phyloP scores from a whole-genome alignment of 208 protist species.

The Trypanosoma rangeli region DNA sequence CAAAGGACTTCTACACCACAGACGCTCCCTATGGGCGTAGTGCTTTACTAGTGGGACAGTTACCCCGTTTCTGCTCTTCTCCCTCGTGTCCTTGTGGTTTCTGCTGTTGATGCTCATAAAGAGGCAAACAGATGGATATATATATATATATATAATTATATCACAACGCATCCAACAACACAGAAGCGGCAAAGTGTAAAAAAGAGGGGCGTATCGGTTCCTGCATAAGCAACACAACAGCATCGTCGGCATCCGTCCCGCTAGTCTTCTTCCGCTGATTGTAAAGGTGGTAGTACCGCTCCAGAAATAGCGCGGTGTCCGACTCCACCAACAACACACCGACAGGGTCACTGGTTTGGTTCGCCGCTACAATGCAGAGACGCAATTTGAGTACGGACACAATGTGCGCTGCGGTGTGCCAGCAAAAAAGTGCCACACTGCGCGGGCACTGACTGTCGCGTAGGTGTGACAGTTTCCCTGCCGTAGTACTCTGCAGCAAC shows the following conservation, averaged over 20 bases:
- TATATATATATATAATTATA: background rate
- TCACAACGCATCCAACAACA: background rate
- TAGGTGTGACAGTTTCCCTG: conserved; percentile 8
- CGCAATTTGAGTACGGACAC: conserved; percentile 20
- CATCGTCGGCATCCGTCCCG: background rate
- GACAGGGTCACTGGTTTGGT: background rate
- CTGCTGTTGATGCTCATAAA: background rate
- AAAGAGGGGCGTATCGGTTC: conserved; percentile 1
- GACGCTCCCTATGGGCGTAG: background rate
- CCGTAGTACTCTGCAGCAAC: conserved; percentile 1
- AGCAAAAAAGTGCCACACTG: conserved; percentile 25
- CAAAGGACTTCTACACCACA: background rate
- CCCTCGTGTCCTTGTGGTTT: background rate
- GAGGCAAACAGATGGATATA: background rate
- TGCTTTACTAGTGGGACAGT: background rate
- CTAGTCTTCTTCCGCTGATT: background rate
- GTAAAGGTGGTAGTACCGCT: background rate
- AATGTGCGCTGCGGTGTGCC: conserved; percentile 17
- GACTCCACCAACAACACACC: conserved; percentile 12
- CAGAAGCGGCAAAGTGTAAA: conserved; percentile 2
- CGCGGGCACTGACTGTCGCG: conserved; percentile 7
- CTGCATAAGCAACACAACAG: background rate
- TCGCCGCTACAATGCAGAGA: conserved; percentile 5
- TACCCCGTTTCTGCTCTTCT: background rate
- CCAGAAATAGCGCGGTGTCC: conserved; percentile 9